phyloP scores from a whole-genome alignment of 2,329 filamentous ascomycete genomes.

The Neofusicoccum umdonicola region DNA sequence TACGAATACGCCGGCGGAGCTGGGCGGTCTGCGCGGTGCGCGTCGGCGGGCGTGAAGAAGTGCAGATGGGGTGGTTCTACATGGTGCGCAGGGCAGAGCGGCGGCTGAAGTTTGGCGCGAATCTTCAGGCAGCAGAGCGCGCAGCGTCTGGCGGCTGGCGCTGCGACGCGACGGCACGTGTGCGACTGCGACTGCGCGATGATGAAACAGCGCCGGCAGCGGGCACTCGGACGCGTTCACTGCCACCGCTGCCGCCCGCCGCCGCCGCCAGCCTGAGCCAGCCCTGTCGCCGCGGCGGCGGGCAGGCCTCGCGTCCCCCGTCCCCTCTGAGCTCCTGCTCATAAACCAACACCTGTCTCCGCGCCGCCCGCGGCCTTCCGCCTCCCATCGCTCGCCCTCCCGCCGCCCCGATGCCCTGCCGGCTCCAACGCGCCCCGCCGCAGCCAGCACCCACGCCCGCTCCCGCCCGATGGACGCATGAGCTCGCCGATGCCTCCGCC shows the following conservation, averaged over 20 bases:
- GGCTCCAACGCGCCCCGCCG: not conserved
- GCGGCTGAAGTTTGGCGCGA: not conserved
- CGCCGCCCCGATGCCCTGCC: conserved; percentile 3
- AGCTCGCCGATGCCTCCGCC: conserved; percentile 30
- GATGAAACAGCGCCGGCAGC: not conserved
- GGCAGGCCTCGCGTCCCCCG: not conserved
- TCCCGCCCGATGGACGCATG: conserved; percentile 38
- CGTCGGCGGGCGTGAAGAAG: not conserved
- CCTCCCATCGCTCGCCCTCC: not conserved
- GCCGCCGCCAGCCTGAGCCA: no score
- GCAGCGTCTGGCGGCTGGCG: not conserved
- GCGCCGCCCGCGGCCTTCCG: not conserved
- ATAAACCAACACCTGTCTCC: not conserved
- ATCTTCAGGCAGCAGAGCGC: not conserved
- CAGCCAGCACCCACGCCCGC: not conserved
- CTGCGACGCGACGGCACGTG: conserved; percentile 7
- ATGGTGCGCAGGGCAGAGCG: not conserved
- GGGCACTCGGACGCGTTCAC: not conserved
- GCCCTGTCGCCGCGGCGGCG: no score
- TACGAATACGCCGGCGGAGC: not conserved
- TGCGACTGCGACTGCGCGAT: not conserved
- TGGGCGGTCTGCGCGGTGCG: not conserved
- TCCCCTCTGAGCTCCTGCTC: not conserved
- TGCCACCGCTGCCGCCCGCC: not conserved
- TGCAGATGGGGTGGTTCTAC: not conserved